A percentile compares a stretch with the other conserved stretches of the same genome.
Evolutionary conservation across 148 eudicot genomes (phyloP).

Genomic region (Oxyria digyna): DNA sequence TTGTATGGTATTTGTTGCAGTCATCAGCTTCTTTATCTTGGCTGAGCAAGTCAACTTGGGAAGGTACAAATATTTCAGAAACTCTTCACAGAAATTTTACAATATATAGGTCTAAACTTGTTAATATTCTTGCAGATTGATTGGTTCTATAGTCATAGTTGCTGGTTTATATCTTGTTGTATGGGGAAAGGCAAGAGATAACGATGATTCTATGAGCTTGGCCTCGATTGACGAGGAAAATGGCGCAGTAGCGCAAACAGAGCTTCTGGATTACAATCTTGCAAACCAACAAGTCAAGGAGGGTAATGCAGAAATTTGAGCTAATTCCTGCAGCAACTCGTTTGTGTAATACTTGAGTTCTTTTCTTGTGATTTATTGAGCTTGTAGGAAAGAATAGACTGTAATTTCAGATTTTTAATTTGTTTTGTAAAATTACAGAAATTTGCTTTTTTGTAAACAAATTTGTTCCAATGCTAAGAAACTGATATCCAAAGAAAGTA

Average conservation of each 20-base stretch:
- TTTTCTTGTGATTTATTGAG: neutral
- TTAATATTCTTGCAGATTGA: constrained; percentile 25
- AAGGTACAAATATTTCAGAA: constrained; percentile 33
- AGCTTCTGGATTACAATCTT: neutral
- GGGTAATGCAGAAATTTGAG: neutral
- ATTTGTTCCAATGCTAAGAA: neutral
- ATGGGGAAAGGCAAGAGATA: constrained; percentile 62
- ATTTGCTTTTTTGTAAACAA: neutral
- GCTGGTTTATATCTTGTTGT: constrained; percentile 51
- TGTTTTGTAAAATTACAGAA: neutral
- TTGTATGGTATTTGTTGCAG: constrained; percentile 73
- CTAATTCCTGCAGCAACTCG: neutral
- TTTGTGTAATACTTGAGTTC: too few species aligned
- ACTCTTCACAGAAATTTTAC: neutral
- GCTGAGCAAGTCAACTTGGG: constrained; percentile 63
- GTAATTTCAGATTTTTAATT: neutral
- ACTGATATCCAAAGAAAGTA: neutral
- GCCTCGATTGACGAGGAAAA: neutral
- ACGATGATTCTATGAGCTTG: constrained; percentile 5
- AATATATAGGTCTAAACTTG: constrained; percentile 7
- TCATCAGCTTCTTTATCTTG: constrained; percentile 57
- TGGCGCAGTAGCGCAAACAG: neutral
- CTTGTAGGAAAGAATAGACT: neutral
- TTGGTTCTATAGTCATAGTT: constrained; percentile 47
- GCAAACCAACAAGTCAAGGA: neutral